phyloP scores from a whole-genome alignment of 2,329 filamentous ascomycete species.

The Kalmusia sp. region DNA sequence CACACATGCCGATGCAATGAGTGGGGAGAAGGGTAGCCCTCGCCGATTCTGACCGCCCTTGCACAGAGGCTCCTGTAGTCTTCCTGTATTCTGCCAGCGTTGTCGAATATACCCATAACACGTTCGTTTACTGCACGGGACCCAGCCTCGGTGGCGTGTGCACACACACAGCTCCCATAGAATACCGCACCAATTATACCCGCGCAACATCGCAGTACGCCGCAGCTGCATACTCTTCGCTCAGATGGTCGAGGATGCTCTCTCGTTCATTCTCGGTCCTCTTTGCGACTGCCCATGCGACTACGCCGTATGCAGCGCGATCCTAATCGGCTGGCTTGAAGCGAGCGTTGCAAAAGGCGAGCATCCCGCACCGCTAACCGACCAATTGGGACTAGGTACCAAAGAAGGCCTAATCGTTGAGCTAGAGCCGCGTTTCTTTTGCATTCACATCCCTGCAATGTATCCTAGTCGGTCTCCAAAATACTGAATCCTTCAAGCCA shows the following conservation, averaged over 20 bases:
- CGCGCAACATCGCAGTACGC: not conserved
- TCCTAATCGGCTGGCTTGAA: not conserved
- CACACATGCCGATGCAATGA: not conserved
- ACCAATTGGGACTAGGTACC: not conserved
- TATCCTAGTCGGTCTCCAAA: not conserved
- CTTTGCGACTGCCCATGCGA: not conserved
- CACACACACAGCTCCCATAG: too few species aligned
- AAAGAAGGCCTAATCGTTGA: not conserved
- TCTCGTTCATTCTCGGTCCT: not conserved
- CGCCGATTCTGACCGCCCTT: not conserved
- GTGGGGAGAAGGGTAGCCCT: not conserved
- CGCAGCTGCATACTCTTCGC: not conserved
- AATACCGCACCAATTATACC: too few species aligned
- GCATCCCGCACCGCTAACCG: not conserved
- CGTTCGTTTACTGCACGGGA: too few species aligned
- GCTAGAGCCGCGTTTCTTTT: not conserved
- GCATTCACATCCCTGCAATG: not conserved
- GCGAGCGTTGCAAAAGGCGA: not conserved
- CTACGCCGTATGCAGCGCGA: not conserved
- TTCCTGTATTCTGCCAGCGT: too few species aligned
- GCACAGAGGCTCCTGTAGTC: not conserved
- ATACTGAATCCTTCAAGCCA: not conserved
- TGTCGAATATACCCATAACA: too few species aligned
- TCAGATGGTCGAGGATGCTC: not conserved
- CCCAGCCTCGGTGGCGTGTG: too few species aligned